Base-by-base conservation (phyloP, 164 flowering plant species). In the Cinnamomum chago region DNA sequence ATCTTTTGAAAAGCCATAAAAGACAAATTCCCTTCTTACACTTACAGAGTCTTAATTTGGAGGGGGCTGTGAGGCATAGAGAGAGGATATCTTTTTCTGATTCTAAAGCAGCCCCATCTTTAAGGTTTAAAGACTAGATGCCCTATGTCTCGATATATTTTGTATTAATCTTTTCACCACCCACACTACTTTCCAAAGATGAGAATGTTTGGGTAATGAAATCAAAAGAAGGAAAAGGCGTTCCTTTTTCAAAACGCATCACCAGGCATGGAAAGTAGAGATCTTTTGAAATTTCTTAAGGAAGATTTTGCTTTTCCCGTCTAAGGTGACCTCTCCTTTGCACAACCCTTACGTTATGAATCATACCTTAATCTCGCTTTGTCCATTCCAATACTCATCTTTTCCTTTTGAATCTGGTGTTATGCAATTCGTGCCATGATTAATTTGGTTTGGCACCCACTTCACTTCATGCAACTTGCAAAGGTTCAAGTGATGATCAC, bases 251-350 rank as follows among this genome's bases (percentile, higher is more conserved):
- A 75, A 82, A 80, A 82, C 74, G 79, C 78, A 78, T 82, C 80
- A 82, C 58, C 81, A 77, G 79, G 82, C 90, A 87, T 90, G 76
- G 85, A 90, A 90, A 90, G 94, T 81, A 84, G 90, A 78, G 82
- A 82, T 72, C 84, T 85, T 85, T 87, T 85, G 75, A 83, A 83
- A 83, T 85, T 84, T 87, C 82, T 81, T 82, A 78, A 82, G 87
- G 89, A 88, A 84, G 87, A 85, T 85, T 78, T 84, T 79, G 75
- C 84, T 83, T 88, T 86, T 82, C 72, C 67, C 87, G 86, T 87
- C 85, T 77, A 80, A 83, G 88, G 85, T 73, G 73, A 66, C 62
- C 71, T 70, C 84, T 79, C 84, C 91, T 88, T 90, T 87, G 89
- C 89, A 84, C 83, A 77, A 75, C 70, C 73, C 88, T 82, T 83